Evolutionary conservation across 352 stramenopile species (phyloP).

Genomic region (Lagenidium giganteum): DNA sequence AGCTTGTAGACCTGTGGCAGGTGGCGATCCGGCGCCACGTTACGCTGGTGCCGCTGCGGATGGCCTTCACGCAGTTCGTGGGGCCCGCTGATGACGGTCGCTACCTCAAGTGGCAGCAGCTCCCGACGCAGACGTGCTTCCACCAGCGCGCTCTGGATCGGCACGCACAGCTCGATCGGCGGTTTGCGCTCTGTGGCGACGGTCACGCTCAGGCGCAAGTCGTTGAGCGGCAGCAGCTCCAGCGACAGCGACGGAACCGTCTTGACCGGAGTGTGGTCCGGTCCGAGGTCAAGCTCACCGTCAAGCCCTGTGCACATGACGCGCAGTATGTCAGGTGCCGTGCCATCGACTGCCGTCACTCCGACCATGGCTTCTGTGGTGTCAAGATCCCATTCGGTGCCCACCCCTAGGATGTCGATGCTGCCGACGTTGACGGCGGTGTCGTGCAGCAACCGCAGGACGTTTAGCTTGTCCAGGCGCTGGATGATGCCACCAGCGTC

Average conservation of each 20-base stretch:
- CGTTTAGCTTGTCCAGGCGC: slow-evolving; percentile 15
- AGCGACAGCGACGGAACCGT: slow-evolving; percentile 29
- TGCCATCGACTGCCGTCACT: no score
- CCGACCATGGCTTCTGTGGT: not conserved
- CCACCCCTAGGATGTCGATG: no score
- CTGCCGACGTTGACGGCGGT: no score
- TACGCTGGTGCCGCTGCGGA: slow-evolving; percentile 13
- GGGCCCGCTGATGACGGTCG: slow-evolving; percentile 16
- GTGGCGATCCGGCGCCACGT: no score
- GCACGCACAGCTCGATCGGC: slow-evolving; percentile 39
- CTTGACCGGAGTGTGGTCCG: no score
- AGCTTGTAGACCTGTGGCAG: no score
- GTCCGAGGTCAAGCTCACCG: no score
- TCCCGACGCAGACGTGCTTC: slow-evolving; percentile 41
- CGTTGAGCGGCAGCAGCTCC: slow-evolving; percentile 37
- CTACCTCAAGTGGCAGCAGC: slow-evolving; percentile 28
- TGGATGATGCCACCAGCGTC: slow-evolving; percentile 26
- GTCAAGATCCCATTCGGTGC: slow-evolving; percentile 23
- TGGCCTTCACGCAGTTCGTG: not conserved
- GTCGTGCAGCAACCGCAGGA: slow-evolving; percentile 9
- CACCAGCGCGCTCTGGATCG: slow-evolving; percentile 29
- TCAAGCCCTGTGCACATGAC: no score
- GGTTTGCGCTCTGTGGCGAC: slow-evolving; percentile 22
- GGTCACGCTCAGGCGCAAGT: slow-evolving; percentile 38
- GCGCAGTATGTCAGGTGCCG: no score